Conservation (phyloP, 331 rosid species). For the Malus hybrid region DNA sequence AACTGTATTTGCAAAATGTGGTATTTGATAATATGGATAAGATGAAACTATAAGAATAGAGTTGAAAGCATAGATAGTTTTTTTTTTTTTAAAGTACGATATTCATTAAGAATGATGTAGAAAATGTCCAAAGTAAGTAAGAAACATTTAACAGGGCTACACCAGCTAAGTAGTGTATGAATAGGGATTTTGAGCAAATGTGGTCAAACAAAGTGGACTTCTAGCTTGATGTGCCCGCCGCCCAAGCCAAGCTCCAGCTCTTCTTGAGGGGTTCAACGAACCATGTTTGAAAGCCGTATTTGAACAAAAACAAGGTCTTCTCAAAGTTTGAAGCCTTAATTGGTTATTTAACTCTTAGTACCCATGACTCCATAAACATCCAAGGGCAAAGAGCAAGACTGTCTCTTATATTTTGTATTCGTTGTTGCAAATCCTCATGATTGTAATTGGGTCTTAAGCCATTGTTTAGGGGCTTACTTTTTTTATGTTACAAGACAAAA, state of each 20-base stretch:
- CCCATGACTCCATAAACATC: background rate
- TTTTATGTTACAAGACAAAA: constrained; percentile 16
- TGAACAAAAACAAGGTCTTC: constrained; percentile 15
- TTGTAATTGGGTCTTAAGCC: constrained; percentile 21
- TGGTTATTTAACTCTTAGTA: background rate
- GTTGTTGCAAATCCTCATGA: constrained; percentile 20
- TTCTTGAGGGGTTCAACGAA: constrained; percentile 16
- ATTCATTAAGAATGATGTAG: too few species aligned
- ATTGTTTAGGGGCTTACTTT: constrained; percentile 21
- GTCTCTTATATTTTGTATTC: constrained; percentile 15
- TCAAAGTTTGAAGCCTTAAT: constrained; percentile 16
- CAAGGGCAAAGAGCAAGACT: constrained; percentile 10
- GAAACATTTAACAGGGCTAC: too few species aligned
- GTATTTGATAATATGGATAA: too few species aligned
- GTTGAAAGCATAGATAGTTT: too few species aligned
- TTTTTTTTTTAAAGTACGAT: too few species aligned
- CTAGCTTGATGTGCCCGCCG: constrained; percentile 24
- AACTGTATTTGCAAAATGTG: too few species aligned
- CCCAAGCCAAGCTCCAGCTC: constrained; percentile 14
- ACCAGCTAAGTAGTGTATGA: background rate
- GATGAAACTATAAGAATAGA: too few species aligned
- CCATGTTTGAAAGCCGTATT: constrained; percentile 6
- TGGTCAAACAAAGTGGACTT: constrained; percentile 3
- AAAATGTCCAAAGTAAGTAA: too few species aligned
- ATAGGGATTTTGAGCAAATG: background rate